Base-by-base conservation (phyloP, 148 eudicot species). In the Heliosperma pusillum region DNA sequence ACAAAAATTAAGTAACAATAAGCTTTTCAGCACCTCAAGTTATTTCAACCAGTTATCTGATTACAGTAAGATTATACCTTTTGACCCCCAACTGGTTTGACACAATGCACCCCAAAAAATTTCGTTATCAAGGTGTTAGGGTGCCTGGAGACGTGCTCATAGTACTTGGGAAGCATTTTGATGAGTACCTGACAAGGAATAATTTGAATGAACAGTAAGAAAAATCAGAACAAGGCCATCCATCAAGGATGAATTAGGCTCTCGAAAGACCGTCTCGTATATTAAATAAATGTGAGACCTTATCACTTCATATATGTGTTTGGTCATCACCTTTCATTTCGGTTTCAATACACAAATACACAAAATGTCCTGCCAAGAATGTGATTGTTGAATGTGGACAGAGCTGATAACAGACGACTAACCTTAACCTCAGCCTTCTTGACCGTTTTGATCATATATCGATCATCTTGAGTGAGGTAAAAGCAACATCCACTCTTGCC, bases 401-500 rank as follows among this genome's bases (percentile, higher is more conserved):
- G 50, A 58, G 45, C 20, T 42, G 29, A 57, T 26, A 52, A 22
- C 25, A 20, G 29, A 74, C 30, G 72, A 85, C 91, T 86, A 77
- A 91, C 93, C 91, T 89, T 91, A 76, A 82, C 97, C 86, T 91
- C 97, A 2, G 89, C 84, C 75, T 91, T 91, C 76, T 87, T 91
- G 76, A 89, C 88, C 15, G 97, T 91, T 79, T 91, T 91, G 8
- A 91, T 88, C 93, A 91, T 91, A 78, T 85, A 89, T 55, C 87
- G 85, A 70, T 91, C 97, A 79, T 91, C 97, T 58, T 89, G 89
- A 9, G 97, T 91, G 55, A 89, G 77, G 80, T 91, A 91, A 85
- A 91, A 91, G 74, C 88, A 89, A 76, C 97, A 82, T 80, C 97
- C 97, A 78, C 97, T 91, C 83, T 91, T 91, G 76, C 97, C 97